Base-by-base conservation (phyloP, 192 early-diverging fungal genomes). In the Backusella tuberculispora region DNA sequence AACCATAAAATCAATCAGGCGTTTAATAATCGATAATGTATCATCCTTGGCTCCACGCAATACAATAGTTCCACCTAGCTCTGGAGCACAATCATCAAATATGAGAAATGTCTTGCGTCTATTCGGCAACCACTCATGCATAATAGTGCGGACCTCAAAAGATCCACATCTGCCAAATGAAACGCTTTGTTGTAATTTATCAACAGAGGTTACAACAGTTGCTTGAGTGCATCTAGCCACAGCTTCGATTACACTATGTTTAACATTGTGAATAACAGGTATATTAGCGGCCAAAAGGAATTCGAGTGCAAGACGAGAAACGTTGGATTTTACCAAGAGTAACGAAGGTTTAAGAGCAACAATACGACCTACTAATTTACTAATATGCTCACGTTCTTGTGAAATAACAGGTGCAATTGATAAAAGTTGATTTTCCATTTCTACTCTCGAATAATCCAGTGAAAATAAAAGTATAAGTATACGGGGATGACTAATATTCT, bases 381-480 rank as follows among this genome's bases (percentile, higher is more conserved):
- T 82, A 37, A 98, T 72, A 75, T 97, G 92, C 50, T 94, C 94
- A 44, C 88, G 87, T 75, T 98, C 96, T 83, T 97, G 90, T 42
- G 91, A 83, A 15, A 97, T 81, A 12, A 96, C 89, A 5, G 92
- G 92, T 37, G 93, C 91, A 68, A 99, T 81, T 0, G 92, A 91
- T 26, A 97, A 83, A 42, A 96, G 90, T 50, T 92, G 90, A 76
- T 92, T 90, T 2, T 89, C 84, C 6, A 91, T 86, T 1, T 89
- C 84, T 0, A 91, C 85, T 24, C 91, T 77, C 63, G 91, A 86
- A 74, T 92, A 95, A 72, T 98, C 96, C 43, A 99, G 83, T 1
- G 96, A 88, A 77, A 98, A 95, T 3, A 91, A 89, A 46, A 99
- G 80, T 15, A 97, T 86, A 80, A 99, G 83, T 60, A 99, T 93